A percentile compares a stretch with the other conserved stretches of the same genome.
phyloP scores from a whole-genome alignment of 495 filamentous ascomycete species.

The Collariella sp. region DNA sequence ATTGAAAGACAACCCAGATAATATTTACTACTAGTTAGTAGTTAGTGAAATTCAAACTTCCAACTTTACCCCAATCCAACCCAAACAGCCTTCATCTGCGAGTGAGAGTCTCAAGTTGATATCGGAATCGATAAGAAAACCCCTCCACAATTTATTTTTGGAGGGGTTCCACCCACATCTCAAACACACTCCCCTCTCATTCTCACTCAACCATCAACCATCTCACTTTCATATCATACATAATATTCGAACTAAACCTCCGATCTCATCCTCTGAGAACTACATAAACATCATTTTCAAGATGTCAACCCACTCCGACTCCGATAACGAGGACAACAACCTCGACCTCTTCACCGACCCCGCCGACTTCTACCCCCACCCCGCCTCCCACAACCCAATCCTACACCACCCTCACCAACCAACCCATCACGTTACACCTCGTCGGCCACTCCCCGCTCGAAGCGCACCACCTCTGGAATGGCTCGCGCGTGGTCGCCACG shows the following conservation, averaged over 20 bases:
- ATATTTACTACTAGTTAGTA: too few species aligned
- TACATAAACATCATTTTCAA: not conserved
- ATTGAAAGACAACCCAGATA: too few species aligned
- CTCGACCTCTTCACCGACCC: conserved; percentile 68
- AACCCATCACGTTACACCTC: conserved; percentile 62
- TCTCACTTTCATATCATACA: not conserved
- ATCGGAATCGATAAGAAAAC: not conserved
- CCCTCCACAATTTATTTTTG: not conserved
- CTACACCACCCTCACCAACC: conserved; percentile 46
- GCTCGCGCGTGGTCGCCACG: conserved; percentile 59
- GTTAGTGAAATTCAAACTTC: too few species aligned
- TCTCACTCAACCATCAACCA: not conserved
- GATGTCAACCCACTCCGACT: not conserved
- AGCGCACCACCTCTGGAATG: conserved; percentile 91
- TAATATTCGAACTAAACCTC: not conserved
- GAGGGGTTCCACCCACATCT: conserved; percentile 2
- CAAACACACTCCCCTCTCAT: not conserved
- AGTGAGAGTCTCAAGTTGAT: not conserved
- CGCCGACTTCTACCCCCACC: conserved; percentile 63
- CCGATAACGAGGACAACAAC: not conserved
- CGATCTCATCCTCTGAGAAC: not conserved
- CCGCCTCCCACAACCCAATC: conserved; percentile 58
- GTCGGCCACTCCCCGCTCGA: conserved; percentile 88
- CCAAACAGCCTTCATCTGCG: too few species aligned
- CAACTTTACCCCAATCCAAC: too few species aligned